A percentile compares a stretch with the other conserved stretches of the same genome.
Evolutionary conservation across 208 protist genomes (phyloP).

Genomic region (Crithidia thermophila): DNA sequence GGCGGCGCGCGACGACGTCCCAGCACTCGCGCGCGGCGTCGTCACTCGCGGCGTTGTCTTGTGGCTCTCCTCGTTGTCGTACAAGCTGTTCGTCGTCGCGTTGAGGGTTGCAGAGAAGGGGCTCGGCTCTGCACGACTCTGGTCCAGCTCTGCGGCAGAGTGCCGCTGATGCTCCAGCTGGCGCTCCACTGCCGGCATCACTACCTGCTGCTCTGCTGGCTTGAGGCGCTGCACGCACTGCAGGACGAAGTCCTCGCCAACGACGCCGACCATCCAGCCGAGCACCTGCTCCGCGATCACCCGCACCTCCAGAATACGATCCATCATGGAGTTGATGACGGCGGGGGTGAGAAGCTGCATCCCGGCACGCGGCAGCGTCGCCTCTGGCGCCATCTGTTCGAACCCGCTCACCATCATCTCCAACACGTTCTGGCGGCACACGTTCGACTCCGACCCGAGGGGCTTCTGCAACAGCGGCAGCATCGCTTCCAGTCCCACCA

Average conservation of each 20-base stretch:
- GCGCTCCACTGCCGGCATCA: conserved; percentile 71
- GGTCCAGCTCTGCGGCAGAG: conserved; percentile 2
- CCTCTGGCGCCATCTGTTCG: conserved; percentile 42
- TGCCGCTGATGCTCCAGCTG: conserved; percentile 51
- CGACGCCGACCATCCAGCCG: conserved; percentile 59
- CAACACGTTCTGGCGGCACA: conserved; percentile 72
- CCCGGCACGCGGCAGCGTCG: conserved; percentile 41
- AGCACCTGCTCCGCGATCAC: conserved; percentile 75
- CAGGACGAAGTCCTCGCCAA: conserved; percentile 68
- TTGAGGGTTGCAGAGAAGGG: conserved; percentile 9
- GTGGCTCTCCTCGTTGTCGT: conserved; percentile 29
- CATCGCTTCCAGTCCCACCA: conserved; percentile 64
- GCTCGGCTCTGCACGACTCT: not conserved
- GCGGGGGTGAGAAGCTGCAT: conserved; percentile 58
- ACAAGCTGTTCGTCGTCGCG: conserved; percentile 8
- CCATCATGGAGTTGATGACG: conserved; percentile 74
- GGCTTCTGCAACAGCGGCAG: conserved; percentile 75
- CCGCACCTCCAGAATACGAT: conserved; percentile 84
- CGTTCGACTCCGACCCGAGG: conserved; percentile 74
- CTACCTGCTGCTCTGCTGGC: conserved; percentile 78
- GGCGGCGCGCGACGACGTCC: not conserved
- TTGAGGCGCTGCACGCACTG: conserved; percentile 64
- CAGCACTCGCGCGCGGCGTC: conserved; percentile 1
- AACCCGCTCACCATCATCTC: conserved; percentile 79
- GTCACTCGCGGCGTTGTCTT: conserved; percentile 12